A percentile compares a stretch with the other conserved stretches of the same genome.
phyloP scores from a whole-genome alignment of 2,329 filamentous ascomycete species.

The Monascus ruber region DNA sequence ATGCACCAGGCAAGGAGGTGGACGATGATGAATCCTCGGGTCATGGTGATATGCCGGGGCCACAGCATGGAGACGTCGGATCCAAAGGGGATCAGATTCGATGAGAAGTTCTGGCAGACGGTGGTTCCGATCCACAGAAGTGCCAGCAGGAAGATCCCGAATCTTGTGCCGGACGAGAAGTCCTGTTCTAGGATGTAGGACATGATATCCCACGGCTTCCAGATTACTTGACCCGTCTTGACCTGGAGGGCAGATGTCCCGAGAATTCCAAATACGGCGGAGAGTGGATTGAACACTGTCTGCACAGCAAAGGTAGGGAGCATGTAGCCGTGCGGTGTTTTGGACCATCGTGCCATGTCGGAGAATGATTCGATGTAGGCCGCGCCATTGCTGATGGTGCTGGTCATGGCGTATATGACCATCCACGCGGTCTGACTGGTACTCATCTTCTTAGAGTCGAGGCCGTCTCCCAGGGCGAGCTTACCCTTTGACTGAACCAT shows the following conservation, averaged over 20 bases:
- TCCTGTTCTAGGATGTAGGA: slow-evolving; percentile 1
- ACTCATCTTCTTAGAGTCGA: slow-evolving; percentile 2
- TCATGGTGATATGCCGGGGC: slow-evolving; percentile 44
- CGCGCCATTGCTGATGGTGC: slow-evolving; percentile 19
- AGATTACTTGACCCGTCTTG: too few species aligned
- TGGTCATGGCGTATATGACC: slow-evolving; percentile 31
- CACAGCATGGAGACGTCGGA: slow-evolving; percentile 31
- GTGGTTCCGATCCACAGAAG: slow-evolving; percentile 23
- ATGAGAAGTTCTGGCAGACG: slow-evolving; percentile 28
- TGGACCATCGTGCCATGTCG: neutral
- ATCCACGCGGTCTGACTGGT: slow-evolving; percentile 17
- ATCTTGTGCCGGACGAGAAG: slow-evolving; percentile 22
- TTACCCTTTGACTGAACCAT: slow-evolving; percentile 29
- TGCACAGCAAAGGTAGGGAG: too few species aligned
- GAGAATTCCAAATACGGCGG: too few species aligned
- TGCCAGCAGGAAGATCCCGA: slow-evolving; percentile 29
- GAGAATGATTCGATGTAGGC: neutral
- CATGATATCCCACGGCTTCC: too few species aligned
- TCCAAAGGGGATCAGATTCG: slow-evolving; percentile 26
- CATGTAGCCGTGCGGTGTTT: slow-evolving; percentile 9
- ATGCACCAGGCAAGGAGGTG: slow-evolving; percentile 45
- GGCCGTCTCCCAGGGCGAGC: slow-evolving; percentile 12
- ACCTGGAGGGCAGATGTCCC: too few species aligned
- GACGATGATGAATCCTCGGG: slow-evolving; percentile 40
- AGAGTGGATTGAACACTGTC: too few species aligned